phyloP scores from a whole-genome alignment of 139 green algal species.

The Diplosphaera chodatii region DNA sequence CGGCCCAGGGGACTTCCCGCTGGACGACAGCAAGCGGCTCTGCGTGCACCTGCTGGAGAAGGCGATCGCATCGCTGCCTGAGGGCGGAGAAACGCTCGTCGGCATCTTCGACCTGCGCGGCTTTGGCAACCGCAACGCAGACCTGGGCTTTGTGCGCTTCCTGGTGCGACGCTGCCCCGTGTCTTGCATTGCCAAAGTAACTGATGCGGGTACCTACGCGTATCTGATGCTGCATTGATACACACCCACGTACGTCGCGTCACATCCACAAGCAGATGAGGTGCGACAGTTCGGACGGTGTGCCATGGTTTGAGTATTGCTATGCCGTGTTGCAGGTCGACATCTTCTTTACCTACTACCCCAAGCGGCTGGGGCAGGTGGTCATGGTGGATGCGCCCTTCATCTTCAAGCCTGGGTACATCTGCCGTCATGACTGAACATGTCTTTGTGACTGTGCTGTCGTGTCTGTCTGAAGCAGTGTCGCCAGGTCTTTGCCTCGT shows the following conservation, averaged over 20 bases:
- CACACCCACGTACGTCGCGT: too few species aligned
- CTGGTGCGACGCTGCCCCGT: too few species aligned
- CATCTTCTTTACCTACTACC: slow-evolving; percentile 94
- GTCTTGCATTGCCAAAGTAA: too few species aligned
- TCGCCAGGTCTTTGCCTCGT: too few species aligned
- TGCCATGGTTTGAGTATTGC: too few species aligned
- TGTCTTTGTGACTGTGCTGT: too few species aligned
- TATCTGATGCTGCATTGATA: too few species aligned
- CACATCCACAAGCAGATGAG: too few species aligned
- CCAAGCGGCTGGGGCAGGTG: slow-evolving; percentile 81
- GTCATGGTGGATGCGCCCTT: slow-evolving; percentile 90
- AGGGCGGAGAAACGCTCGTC: slow-evolving; percentile 71
- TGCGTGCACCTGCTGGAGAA: slow-evolving; percentile 64
- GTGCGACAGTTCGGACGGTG: too few species aligned
- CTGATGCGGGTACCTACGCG: too few species aligned
- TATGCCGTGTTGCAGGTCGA: slow-evolving; percentile 52
- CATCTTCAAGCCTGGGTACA: slow-evolving; percentile 83
- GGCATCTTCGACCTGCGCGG: slow-evolving; percentile 88
- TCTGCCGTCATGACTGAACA: too few species aligned
- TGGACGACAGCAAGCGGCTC: slow-evolving; percentile 62
- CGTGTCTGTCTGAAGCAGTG: too few species aligned
- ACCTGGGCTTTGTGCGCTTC: slow-evolving; percentile 83
- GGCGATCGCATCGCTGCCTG: slow-evolving; percentile 44
- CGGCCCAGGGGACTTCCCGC: slow-evolving; percentile 59
- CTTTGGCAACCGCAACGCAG: slow-evolving; percentile 76